A percentile compares a stretch with the other conserved stretches of the same genome.
These are phyloP conservation scores for Aspergillus sclerotioniger DNA, from an alignment of 495 filamentous ascomycete genomes.

Conservation along the genomic window DNA sequence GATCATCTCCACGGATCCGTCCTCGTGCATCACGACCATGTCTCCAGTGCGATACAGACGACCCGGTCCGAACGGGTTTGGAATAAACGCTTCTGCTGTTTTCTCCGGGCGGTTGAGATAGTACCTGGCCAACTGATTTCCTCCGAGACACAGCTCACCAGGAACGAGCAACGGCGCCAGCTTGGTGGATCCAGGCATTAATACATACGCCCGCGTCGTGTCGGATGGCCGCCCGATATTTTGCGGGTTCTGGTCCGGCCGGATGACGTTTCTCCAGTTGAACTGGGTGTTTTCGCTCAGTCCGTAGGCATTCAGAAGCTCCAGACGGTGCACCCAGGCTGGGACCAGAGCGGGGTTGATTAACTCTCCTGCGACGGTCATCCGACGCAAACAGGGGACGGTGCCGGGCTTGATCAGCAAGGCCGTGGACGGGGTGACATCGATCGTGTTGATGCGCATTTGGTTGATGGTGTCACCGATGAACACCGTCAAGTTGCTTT, in stretches of 20 bases:
- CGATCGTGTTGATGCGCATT: not conserved
- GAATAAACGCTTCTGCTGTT: not conserved
- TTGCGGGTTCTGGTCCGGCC: not conserved
- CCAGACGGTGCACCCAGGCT: not conserved
- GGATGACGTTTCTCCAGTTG: not conserved
- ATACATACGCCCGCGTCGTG: no score
- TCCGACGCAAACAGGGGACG: not conserved
- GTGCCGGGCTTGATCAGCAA: not conserved
- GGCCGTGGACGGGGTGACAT: not conserved
- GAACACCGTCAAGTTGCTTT: not conserved
- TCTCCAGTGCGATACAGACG: not conserved
- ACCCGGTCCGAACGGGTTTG: not conserved
- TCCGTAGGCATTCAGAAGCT: not conserved
- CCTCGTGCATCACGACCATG: not conserved
- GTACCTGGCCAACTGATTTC: no score
- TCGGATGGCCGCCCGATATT: not conserved
- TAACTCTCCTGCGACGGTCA: not conserved
- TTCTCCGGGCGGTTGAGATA: not conserved
- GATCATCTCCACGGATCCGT: conserved; percentile 1
- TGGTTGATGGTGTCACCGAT: not conserved
- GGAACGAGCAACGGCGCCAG: no score
- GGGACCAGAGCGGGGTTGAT: not conserved
- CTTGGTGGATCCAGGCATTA: no score
- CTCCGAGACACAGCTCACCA: no score
- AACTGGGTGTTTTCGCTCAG: conserved; percentile 1